Evolutionary conservation across 768 basidiomycete genomes (phyloP), one percentile per base, ranked within the genome.

Genomic region (Serendipita sp.): DNA sequence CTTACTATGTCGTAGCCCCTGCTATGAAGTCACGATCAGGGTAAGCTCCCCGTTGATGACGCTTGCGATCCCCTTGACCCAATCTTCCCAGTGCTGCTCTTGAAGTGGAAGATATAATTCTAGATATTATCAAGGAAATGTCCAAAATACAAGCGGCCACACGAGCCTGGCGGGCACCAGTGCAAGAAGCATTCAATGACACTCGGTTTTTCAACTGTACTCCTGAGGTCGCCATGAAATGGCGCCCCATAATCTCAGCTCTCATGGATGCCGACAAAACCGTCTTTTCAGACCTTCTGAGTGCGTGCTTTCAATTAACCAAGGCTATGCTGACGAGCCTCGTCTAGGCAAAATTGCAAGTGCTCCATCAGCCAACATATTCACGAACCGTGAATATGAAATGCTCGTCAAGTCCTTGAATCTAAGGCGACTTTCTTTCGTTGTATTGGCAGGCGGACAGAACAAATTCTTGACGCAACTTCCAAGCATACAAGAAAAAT

Each of bases 401-500:
- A 94, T 89, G 82, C 76, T 92, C 0, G 76, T 87, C 32, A 83
- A 92, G 30, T 92, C 92, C 2, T 76, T 93, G 63, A 93, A 89
- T 70, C 78, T 99, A 18, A 83, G 96, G 46, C 80, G 95, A 37
- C 76, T 98, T 45, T 91, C 93, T 3, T 91, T 89, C 71, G 81
- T 88, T 37, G 73, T 99, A n/a, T 84, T 92, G 64, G 77, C 88
- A 0, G 91, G 86, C 13, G 92, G 93, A 69, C 89, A 88, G 75
- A 95, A 99, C 71, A 86, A 91, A 63, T 96, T 90, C 75, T 74
- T 98, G 60, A 85, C 84, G 0, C 89, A 92, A 67, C 78, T 99
- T 38, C 96, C 96, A 15, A 82, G 83, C 34, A 90, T 99, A n/a
- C 93, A 97, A 73, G 96, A 98, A 75, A 96, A 89, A 75, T 78